Evolutionary conservation across 805 yeast genomes (phyloP).

Genomic region (Barnettozyma sp.): DNA sequence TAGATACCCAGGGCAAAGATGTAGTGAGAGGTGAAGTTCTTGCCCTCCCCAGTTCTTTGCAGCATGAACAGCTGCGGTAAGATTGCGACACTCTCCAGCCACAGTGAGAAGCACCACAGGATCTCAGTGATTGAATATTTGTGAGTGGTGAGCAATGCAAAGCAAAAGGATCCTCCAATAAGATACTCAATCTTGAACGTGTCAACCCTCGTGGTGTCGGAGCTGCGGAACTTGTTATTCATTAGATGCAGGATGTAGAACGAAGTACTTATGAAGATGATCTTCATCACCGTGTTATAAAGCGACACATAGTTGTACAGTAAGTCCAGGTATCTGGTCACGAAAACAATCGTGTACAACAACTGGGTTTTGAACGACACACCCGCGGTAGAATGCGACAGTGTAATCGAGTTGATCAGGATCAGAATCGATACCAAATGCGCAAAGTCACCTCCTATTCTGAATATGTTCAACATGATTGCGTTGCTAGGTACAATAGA

Average conservation of each 20-base stretch:
- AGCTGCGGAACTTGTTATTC: slow-evolving; percentile 49
- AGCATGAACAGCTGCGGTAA: slow-evolving; percentile 88
- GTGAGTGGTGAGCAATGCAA: slow-evolving; percentile 59
- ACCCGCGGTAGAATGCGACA: slow-evolving; percentile 66
- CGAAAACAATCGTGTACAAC: slow-evolving; percentile 65
- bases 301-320: slow-evolving; percentile 47
- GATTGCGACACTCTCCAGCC: slow-evolving; percentile 91
- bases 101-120: slow-evolving; percentile 81
- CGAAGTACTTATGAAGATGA: slow-evolving; percentile 73
- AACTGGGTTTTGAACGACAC: slow-evolving; percentile 85
- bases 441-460: slow-evolving; percentile 63
- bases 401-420: slow-evolving; percentile 61
- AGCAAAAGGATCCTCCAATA: slow-evolving; percentile 50
- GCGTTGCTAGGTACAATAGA: not conserved
- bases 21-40: slow-evolving; percentile 82
- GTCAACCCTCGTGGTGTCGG: slow-evolving; percentile 52
- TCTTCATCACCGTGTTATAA: slow-evolving; percentile 76
- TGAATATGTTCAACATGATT: slow-evolving; percentile 36
- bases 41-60: slow-evolving; percentile 84
- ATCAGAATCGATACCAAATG: slow-evolving; percentile 77
- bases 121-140: slow-evolving; percentile 56
- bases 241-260: slow-evolving; percentile 68
- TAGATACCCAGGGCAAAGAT: slow-evolving; percentile 90
- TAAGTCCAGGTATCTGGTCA: slow-evolving; percentile 56
- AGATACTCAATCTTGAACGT: slow-evolving; percentile 72